phyloP scores from a whole-genome alignment of 257 asterid genomes.

The Solanum bukasovii region DNA sequence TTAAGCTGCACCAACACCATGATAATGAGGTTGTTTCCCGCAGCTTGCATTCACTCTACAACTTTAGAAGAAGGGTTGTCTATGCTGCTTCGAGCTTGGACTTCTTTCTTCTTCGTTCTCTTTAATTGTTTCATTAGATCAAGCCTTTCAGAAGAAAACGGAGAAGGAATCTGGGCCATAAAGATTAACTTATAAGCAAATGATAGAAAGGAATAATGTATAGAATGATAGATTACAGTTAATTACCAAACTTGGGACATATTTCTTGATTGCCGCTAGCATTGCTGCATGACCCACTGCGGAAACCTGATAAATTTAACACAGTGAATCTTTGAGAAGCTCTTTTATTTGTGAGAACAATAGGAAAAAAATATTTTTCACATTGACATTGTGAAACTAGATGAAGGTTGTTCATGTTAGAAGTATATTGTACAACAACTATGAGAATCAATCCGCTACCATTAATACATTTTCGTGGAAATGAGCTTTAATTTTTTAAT shows the following conservation, averaged over 20 bases:
- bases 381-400: neutral
- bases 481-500: neutral
- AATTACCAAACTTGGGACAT: slow-evolving; percentile 52
- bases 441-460: neutral
- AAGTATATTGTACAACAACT: neutral
- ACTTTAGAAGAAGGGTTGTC: slow-evolving; percentile 15
- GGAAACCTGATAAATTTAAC: slow-evolving; percentile 38
- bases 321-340: neutral
- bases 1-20: neutral
- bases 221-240: neutral
- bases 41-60: neutral
- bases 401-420: neutral
- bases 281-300: slow-evolving; percentile 89
- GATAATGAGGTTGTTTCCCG: neutral
- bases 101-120: slow-evolving; percentile 52
- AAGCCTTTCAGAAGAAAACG: slow-evolving; percentile 55
- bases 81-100: slow-evolving; percentile 10
- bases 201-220: neutral
- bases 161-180: slow-evolving; percentile 63
- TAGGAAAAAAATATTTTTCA: neutral
- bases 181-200: neutral
- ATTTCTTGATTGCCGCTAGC: slow-evolving; percentile 71
- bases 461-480: neutral
- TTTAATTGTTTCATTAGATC: slow-evolving; percentile 59
- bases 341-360: neutral